These are phyloP conservation scores for Beauveria bassiana DNA, from an alignment of 2,329 filamentous ascomycete species.

Conservation along the genomic window DNA sequence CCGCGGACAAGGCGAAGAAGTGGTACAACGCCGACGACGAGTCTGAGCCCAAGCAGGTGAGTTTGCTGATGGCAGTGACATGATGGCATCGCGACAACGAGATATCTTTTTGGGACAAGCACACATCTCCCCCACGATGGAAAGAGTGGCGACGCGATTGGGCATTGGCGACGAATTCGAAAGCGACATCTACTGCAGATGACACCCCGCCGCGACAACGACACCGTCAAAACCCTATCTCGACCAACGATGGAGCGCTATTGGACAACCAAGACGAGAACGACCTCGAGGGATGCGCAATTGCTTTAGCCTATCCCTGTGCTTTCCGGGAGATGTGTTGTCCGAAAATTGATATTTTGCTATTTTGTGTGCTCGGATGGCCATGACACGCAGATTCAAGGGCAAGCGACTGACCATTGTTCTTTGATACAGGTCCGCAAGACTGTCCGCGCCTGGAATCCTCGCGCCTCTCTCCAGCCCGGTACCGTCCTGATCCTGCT, in stretches of 20 bases:
- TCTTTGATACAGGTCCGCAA: slow-evolving; percentile 70
- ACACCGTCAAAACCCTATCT: neutral
- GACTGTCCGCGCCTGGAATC: slow-evolving; percentile 77
- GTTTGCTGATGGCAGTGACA: slow-evolving; percentile 32
- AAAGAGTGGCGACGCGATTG: slow-evolving; percentile 1
- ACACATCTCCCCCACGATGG: neutral
- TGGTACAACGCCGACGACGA: slow-evolving; percentile 98
- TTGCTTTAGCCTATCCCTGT: neutral
- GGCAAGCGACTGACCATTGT: slow-evolving; percentile 15
- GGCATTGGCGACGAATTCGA: slow-evolving; percentile 8
- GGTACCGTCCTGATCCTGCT: slow-evolving; percentile 98
- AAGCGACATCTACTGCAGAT: neutral
- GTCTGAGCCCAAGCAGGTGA: slow-evolving; percentile 85
- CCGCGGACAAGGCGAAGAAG: slow-evolving; percentile 90
- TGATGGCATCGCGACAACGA: slow-evolving; percentile 10
- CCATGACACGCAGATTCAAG: neutral
- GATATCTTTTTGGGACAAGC: neutral
- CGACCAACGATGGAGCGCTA: neutral
- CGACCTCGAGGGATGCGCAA: neutral
- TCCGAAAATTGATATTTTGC: slow-evolving; percentile 5
- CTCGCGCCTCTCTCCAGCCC: slow-evolving; percentile 83
- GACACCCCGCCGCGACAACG: neutral
- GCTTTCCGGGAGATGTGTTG: slow-evolving; percentile 1
- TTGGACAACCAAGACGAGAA: neutral
- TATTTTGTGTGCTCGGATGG: slow-evolving; percentile 6